Conservation (phyloP, 441 rosid genomes). For the Bruguiera hainesii region DNA sequence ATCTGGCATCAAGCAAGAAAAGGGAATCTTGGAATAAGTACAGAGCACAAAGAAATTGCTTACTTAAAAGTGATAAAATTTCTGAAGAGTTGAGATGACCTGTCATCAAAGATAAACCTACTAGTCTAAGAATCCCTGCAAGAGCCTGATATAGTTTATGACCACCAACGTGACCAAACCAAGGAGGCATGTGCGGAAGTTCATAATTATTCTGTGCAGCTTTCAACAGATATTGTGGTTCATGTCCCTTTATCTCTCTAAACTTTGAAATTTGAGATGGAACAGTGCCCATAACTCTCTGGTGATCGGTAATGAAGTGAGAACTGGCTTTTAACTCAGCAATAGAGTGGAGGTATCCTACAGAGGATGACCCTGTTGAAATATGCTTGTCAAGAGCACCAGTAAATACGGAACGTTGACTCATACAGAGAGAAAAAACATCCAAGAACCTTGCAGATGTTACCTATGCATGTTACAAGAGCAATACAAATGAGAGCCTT, state of each 20-base stretch:
- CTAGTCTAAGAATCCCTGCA: slow-evolving; percentile 81
- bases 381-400: slow-evolving; percentile 79
- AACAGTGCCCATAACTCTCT: slow-evolving; percentile 24
- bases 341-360: slow-evolving; percentile 75
- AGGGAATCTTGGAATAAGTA: slow-evolving; percentile 24
- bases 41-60: slow-evolving; percentile 16
- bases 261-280: slow-evolving; percentile 37
- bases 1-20: slow-evolving; percentile 49
- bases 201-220: slow-evolving; percentile 35
- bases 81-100: slow-evolving; percentile 52
- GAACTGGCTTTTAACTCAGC: slow-evolving; percentile 63
- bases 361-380: slow-evolving; percentile 52
- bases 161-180: slow-evolving; percentile 75
- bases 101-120: slow-evolving; percentile 83
- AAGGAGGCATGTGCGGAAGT: slow-evolving; percentile 84
- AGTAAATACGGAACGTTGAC: slow-evolving; percentile 63
- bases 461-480: slow-evolving; percentile 43
- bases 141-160: slow-evolving; percentile 71
- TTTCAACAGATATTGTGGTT: slow-evolving; percentile 27
- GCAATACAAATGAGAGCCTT: slow-evolving; percentile 7
- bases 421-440: slow-evolving; percentile 66
- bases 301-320: slow-evolving; percentile 27
- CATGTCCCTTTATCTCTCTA: slow-evolving; percentile 26
- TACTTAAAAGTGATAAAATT: slow-evolving; percentile 19
- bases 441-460: slow-evolving; percentile 85